A percentile compares a stretch with the other conserved stretches of the same genome.
phyloP scores from a whole-genome alignment of 2,329 filamentous ascomycete genomes.

The Nakataea oryzae region DNA sequence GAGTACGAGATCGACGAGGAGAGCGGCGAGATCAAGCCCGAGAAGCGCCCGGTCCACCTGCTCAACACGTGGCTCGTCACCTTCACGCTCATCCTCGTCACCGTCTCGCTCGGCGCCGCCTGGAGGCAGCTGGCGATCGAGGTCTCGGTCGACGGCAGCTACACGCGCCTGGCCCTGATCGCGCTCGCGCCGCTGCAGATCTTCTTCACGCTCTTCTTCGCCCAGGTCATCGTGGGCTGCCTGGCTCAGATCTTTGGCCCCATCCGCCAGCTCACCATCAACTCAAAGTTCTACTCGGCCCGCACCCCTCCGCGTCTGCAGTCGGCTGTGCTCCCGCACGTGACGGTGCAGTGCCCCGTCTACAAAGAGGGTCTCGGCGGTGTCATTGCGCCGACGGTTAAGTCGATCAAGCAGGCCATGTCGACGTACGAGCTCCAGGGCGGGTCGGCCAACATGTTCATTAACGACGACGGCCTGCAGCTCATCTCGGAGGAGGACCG shows the following conservation, averaged over 20 bases:
- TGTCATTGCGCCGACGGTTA: constrained; percentile 69
- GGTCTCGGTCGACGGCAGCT: constrained; percentile 52
- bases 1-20: constrained; percentile 60
- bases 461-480: constrained; percentile 68
- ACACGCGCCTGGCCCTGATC: constrained; percentile 53
- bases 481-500: constrained; percentile 53
- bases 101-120: constrained; percentile 56
- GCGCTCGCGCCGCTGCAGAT: constrained; percentile 60
- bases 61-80: constrained; percentile 60
- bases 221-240: constrained; percentile 66
- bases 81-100: constrained; percentile 55
- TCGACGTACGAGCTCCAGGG: constrained; percentile 69
- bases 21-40: constrained; percentile 54
- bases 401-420: constrained; percentile 68
- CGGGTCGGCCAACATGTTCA: constrained; percentile 67
- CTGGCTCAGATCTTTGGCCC: constrained; percentile 68
- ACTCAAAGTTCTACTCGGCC: constrained; percentile 77
- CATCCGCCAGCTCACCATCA: constrained; percentile 59
- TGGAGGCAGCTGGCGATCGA: constrained; percentile 61
- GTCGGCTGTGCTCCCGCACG: constrained; percentile 49
- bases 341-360: constrained; percentile 78
- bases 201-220: constrained; percentile 77
- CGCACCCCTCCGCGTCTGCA: constrained; percentile 54
- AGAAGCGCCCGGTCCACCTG: constrained; percentile 56
- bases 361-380: constrained; percentile 73